A percentile compares a stretch with the other conserved stretches of the same genome.
These are phyloP conservation scores for Mortierella claussenii DNA, from an alignment of 192 early-diverging fungal genomes.

Conservation along the genomic window DNA sequence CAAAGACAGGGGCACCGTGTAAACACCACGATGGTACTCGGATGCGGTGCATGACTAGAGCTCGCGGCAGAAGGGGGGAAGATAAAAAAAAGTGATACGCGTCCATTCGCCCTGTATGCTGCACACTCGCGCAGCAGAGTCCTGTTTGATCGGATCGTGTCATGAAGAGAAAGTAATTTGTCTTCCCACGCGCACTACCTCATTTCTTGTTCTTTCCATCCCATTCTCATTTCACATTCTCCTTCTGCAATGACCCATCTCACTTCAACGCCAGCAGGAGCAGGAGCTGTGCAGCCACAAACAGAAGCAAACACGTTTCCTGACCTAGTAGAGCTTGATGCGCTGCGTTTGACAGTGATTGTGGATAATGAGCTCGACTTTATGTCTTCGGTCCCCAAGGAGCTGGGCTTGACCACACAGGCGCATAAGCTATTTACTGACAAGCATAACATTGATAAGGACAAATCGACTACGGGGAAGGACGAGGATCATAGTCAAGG, in stretches of 20 bases:
- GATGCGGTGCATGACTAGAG: too few relatives aligned
- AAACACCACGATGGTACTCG: too few relatives aligned
- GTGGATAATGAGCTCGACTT: conserved; percentile 53
- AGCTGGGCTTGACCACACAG: conserved; percentile 30
- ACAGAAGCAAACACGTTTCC: conserved; percentile 17
- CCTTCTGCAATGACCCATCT: not conserved
- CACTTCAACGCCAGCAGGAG: too few relatives aligned
- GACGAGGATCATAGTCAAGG: not conserved
- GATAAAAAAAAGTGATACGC: too few relatives aligned
- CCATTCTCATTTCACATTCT: not conserved
- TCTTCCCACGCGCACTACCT: too few relatives aligned
- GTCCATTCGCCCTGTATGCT: too few relatives aligned
- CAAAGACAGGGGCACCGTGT: too few relatives aligned
- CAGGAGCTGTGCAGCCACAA: not conserved
- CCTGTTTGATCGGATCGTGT: too few relatives aligned
- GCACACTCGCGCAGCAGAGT: too few relatives aligned
- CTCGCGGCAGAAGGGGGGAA: too few relatives aligned
- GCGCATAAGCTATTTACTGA: conserved; percentile 19
- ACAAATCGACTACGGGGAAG: conserved; percentile 8
- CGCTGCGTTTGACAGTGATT: conserved; percentile 38
- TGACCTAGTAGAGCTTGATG: conserved; percentile 41
- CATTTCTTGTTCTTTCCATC: not conserved
- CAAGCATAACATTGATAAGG: conserved; percentile 23
- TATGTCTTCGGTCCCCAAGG: conserved; percentile 34
- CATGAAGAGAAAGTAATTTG: too few relatives aligned